phyloP scores from a whole-genome alignment of 192 early-diverging fungal species.

The Rhizophagus sp. region DNA sequence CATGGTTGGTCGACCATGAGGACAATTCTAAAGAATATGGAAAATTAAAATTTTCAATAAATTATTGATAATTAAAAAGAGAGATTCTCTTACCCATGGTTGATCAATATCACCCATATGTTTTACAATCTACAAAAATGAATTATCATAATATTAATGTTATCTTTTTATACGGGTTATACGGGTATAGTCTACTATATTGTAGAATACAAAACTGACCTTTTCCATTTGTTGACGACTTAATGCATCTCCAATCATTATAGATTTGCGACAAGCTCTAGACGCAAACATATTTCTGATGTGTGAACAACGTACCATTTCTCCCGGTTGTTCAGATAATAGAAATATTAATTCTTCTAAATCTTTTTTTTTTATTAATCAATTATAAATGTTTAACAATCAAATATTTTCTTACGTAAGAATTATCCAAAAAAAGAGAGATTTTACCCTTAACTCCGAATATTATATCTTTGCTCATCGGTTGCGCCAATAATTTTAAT shows the following conservation, averaged over 20 bases:
- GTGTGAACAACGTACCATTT: slow-evolving; percentile 68
- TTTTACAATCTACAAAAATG: slow-evolving; percentile 58
- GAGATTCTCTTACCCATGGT: slow-evolving; percentile 70
- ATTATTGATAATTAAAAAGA: not conserved
- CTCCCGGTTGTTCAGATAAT: slow-evolving; percentile 48
- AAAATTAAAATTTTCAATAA: not conserved
- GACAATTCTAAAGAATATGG: slow-evolving; percentile 71
- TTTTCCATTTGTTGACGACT: slow-evolving; percentile 68
- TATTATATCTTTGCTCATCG: slow-evolving; percentile 69
- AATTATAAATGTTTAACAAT: no score
- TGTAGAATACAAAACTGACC: slow-evolving; percentile 39
- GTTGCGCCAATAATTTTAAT: slow-evolving; percentile 69
- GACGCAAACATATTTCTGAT: slow-evolving; percentile 81
- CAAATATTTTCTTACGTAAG: no score
- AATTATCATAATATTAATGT: not conserved
- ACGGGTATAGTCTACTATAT: no score
- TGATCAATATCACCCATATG: slow-evolving; percentile 87
- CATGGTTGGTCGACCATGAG: slow-evolving; percentile 96
- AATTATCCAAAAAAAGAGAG: not conserved
- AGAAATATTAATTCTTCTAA: slow-evolving; percentile 72
- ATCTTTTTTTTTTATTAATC: slow-evolving; percentile 42
- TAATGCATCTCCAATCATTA: slow-evolving; percentile 91
- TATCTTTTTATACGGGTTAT: no score
- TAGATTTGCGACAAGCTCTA: slow-evolving; percentile 83
- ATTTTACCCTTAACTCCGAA: slow-evolving; percentile 67